Percentiles rank a stretch among this genome's conserved stretches.
phyloP scores from a whole-genome alignment of 2,329 filamentous ascomycete genomes.

The Colletotrichum tropicicola region DNA sequence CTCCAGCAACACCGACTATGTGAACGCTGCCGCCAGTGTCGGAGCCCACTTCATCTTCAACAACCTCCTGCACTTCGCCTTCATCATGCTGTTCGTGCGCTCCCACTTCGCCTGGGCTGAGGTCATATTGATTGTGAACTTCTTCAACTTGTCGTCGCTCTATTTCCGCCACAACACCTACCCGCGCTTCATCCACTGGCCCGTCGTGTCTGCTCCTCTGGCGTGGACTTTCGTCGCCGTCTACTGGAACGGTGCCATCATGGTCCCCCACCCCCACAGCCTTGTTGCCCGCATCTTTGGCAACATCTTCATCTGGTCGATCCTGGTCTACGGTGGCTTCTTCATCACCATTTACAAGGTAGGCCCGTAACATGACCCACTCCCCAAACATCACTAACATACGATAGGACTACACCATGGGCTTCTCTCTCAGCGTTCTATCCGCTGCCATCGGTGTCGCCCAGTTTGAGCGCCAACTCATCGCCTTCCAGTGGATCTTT shows the following conservation, averaged over 20 bases:
- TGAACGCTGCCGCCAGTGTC: conserved; percentile 78
- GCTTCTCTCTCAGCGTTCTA: conserved; percentile 79
- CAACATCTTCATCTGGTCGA: conserved; percentile 89
- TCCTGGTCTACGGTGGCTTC: conserved; percentile 79
- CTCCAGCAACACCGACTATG: conserved; percentile 67
- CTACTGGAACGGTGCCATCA: conserved; percentile 89
- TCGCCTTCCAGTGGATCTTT: conserved; percentile 93
- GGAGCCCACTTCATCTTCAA: conserved; percentile 86
- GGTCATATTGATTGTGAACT: conserved; percentile 80
- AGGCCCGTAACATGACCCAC: conserved; percentile 28
- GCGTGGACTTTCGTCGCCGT: conserved; percentile 88
- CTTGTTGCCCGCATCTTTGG: conserved; percentile 81
- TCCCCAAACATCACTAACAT: conserved; percentile 14
- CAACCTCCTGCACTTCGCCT: conserved; percentile 84
- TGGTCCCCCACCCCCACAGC: conserved; percentile 73
- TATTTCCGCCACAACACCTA: conserved; percentile 84
- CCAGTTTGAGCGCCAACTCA: conserved; percentile 76
- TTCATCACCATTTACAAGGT: conserved; percentile 80
- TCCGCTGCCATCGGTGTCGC: conserved; percentile 79
- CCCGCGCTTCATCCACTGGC: conserved; percentile 78
- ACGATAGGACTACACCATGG: conserved; percentile 75
- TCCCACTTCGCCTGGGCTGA: conserved; percentile 80
- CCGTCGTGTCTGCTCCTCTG: conserved; percentile 79
- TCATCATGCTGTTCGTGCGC: conserved; percentile 84
- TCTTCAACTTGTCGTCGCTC: conserved; percentile 79